These are phyloP conservation scores for Penicillium dipodomyicola DNA, from an alignment of 495 filamentous ascomycete genomes.

Conservation along the genomic window DNA sequence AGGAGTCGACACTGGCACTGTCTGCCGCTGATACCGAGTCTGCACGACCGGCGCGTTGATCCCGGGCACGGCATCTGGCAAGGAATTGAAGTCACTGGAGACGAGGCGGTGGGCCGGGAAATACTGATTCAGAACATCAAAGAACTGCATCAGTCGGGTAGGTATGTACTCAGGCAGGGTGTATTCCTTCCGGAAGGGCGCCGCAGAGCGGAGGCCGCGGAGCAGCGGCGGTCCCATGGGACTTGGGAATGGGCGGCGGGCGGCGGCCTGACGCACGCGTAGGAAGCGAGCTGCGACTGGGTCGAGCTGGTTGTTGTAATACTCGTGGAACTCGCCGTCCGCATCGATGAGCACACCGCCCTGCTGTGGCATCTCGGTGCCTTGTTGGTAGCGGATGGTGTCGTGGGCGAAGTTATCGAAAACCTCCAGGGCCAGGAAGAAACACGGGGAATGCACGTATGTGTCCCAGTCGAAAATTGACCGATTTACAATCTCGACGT, in stretches of 20 bases:
- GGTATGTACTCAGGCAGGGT: slow-evolving; percentile 88
- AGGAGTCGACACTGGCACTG: slow-evolving; percentile 85
- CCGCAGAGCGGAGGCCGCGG: slow-evolving; percentile 54
- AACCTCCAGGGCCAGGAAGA: slow-evolving; percentile 97
- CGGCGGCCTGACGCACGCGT: slow-evolving; percentile 68
- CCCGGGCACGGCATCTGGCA: slow-evolving; percentile 79
- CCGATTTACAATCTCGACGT: slow-evolving; percentile 89
- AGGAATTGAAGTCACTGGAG: slow-evolving; percentile 82
- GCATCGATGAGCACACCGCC: slow-evolving; percentile 81
- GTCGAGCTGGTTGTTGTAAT: slow-evolving; percentile 76
- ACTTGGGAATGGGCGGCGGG: slow-evolving; percentile 50
- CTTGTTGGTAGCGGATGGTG: slow-evolving; percentile 77
- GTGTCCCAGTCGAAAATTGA: slow-evolving; percentile 93
- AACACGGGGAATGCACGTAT: slow-evolving; percentile 85
- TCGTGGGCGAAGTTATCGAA: slow-evolving; percentile 99
- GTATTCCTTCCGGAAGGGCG: slow-evolving; percentile 71
- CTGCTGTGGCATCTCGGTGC: slow-evolving; percentile 75
- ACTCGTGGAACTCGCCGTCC: slow-evolving; percentile 90
- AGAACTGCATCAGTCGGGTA: slow-evolving; percentile 93
- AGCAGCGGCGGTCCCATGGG: slow-evolving; percentile 55
- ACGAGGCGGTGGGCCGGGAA: slow-evolving; percentile 89
- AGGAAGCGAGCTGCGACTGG: slow-evolving; percentile 81
- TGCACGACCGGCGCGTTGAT: slow-evolving; percentile 94
- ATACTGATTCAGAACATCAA: slow-evolving; percentile 77
- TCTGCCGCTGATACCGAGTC: slow-evolving; percentile 81